These are phyloP conservation scores for Solanum hybrid DNA, from an alignment of 305 asterid genomes.

Conservation along the genomic window DNA sequence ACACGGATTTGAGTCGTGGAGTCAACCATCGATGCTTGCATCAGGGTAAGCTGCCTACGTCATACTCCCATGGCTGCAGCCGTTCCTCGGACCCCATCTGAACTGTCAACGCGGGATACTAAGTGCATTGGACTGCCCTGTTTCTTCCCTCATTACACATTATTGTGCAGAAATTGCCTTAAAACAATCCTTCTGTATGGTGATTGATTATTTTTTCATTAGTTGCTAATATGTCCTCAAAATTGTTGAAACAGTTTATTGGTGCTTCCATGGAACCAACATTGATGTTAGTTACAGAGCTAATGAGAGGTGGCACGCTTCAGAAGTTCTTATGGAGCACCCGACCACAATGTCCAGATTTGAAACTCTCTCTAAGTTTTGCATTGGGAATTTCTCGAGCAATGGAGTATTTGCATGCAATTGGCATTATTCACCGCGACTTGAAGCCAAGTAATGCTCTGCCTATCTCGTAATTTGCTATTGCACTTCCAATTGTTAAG, in stretches of 20 bases:
- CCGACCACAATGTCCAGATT: conserved; percentile 43
- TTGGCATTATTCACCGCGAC: conserved; percentile 55
- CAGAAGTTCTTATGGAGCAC: conserved; percentile 44
- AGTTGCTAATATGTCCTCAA: conserved; percentile 4
- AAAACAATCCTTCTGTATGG: background rate
- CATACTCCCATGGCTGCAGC: background rate
- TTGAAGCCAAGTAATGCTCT: conserved; percentile 47
- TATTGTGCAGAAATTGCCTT: background rate
- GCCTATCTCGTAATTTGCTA: background rate
- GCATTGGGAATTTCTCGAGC: conserved; percentile 49
- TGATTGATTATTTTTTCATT: background rate
- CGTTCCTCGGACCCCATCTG: background rate
- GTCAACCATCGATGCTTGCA: background rate
- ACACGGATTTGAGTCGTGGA: background rate
- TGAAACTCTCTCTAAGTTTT: conserved; percentile 35
- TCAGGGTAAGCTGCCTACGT: background rate
- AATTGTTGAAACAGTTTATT: conserved; percentile 33
- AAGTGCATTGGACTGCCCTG: background rate
- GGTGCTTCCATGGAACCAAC: conserved; percentile 44
- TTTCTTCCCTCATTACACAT: background rate
- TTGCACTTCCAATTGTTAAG: conserved; percentile 4
- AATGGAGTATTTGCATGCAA: conserved; percentile 54
- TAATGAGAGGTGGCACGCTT: conserved; percentile 57
- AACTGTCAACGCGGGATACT: background rate
- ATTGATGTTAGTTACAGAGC: conserved; percentile 51